These are phyloP conservation scores for Fusarium anthophilum DNA, from an alignment of 2,329 filamentous ascomycete genomes.

Conservation along the genomic window DNA sequence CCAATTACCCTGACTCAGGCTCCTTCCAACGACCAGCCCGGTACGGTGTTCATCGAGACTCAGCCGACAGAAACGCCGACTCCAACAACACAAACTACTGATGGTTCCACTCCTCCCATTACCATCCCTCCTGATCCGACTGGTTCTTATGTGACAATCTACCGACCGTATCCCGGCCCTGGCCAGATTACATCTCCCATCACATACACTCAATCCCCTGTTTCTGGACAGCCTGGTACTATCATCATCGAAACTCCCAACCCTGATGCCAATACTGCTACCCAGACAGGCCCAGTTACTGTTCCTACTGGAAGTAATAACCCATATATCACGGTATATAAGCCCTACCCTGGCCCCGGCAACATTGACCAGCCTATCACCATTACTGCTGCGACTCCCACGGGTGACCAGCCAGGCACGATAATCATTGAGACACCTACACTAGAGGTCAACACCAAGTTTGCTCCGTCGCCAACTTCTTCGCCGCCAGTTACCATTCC, in stretches of 20 bases:
- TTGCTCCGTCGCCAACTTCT: constrained; percentile 5
- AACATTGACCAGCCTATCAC: constrained; percentile 28
- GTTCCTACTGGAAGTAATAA: constrained; percentile 14
- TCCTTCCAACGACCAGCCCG: constrained; percentile 27
- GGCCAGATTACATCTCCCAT: constrained; percentile 17
- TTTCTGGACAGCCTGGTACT: constrained; percentile 21
- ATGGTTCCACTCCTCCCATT: neutral
- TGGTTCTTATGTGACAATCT: constrained; percentile 28
- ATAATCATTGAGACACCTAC: constrained; percentile 32
- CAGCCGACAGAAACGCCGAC: constrained; percentile 4
- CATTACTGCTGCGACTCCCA: constrained; percentile 20
- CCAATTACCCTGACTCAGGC: constrained; percentile 28
- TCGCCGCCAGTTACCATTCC: constrained; percentile 5
- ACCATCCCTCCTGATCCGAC: constrained; percentile 22
- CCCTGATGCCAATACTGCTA: constrained; percentile 15
- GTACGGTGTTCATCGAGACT: constrained; percentile 30
- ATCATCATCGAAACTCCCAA: constrained; percentile 31
- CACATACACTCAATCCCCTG: constrained; percentile 21
- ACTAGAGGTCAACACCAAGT: constrained; percentile 18
- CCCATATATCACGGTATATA: constrained; percentile 28
- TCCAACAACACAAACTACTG: neutral
- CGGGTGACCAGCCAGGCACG: constrained; percentile 21
- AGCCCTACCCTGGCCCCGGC: constrained; percentile 26
- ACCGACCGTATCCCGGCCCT: constrained; percentile 22
- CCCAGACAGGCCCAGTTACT: constrained; percentile 14